phyloP scores from a whole-genome alignment of 176 grass and related monocot genomes.

The Zea mays region DNA sequence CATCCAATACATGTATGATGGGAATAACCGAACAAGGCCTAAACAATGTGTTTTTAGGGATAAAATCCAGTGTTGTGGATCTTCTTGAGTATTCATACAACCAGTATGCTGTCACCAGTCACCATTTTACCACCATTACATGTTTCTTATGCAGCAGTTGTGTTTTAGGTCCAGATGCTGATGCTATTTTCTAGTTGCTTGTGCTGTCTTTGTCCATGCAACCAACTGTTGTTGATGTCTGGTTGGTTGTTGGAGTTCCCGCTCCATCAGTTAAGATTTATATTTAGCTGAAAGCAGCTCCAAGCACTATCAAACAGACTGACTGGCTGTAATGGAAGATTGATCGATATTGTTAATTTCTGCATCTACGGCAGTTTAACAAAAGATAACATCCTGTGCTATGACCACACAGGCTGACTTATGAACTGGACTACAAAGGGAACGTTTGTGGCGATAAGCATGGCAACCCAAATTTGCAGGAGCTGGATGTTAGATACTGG shows the following conservation, averaged over 20 bases:
- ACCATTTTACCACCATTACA: neutral
- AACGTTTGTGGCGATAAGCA: conserved; percentile 82
- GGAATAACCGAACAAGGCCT: too few relatives aligned
- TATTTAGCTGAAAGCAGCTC: neutral
- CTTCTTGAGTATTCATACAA: neutral
- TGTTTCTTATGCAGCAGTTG: neutral
- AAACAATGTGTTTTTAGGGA: neutral
- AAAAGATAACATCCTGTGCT: conserved; percentile 5
- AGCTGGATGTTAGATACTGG: conserved; percentile 85
- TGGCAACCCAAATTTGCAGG: conserved; percentile 61
- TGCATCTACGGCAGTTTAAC: neutral
- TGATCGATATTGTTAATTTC: neutral
- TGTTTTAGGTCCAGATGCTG: neutral
- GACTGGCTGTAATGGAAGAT: neutral
- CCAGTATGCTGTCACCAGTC: neutral
- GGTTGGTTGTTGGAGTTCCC: neutral
- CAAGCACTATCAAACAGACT: neutral
- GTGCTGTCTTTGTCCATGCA: neutral
- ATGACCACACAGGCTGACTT: conserved; percentile 62
- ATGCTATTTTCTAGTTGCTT: neutral
- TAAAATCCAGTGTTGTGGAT: neutral
- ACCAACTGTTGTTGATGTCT: conserved; percentile 1
- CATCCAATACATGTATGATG: too few relatives aligned
- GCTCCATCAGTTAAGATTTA: conserved; percentile 6
- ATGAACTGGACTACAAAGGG: conserved; percentile 92